phyloP scores from a whole-genome alignment of 345 rosid species.

The Eucalyptus curtisii region DNA sequence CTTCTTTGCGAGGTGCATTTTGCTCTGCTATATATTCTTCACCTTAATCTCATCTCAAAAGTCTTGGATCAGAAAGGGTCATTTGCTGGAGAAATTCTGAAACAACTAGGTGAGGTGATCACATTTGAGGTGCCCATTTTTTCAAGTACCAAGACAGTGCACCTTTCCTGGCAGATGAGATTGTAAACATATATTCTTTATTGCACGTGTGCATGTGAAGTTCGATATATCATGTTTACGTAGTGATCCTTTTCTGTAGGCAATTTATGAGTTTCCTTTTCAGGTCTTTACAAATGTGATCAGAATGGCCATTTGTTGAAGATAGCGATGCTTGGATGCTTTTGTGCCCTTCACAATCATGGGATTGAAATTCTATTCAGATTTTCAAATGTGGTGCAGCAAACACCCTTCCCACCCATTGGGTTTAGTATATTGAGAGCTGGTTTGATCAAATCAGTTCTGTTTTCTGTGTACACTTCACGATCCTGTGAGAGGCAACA shows the following conservation, averaged over 20 bases:
- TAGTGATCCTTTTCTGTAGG: not conserved
- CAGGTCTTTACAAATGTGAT: conserved; percentile 21
- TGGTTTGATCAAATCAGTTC: conserved; percentile 28
- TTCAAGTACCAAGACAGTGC: not conserved
- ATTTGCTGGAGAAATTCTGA: conserved; percentile 3
- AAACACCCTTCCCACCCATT: conserved; percentile 26
- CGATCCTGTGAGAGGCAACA: conserved; percentile 2
- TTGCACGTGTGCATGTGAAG: not conserved
- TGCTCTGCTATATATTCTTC: conserved; percentile 19
- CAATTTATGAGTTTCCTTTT: not conserved
- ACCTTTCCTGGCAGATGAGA: not conserved
- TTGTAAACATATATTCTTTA: not conserved
- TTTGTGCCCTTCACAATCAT: conserved; percentile 26
- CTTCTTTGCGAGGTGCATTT: conserved; percentile 30
- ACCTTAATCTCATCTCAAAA: conserved; percentile 14
- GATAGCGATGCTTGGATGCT: conserved; percentile 24
- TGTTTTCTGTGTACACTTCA: conserved; percentile 25
- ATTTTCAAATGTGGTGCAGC: conserved; percentile 28
- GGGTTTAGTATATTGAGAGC: conserved; percentile 34
- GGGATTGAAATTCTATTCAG: conserved; percentile 27
- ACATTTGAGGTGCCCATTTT: not conserved
- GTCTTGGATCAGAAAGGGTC: conserved; percentile 13
- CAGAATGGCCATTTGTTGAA: conserved; percentile 17
- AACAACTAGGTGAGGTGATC: conserved; percentile 14
- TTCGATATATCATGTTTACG: not conserved